A percentile compares a stretch with the other conserved stretches of the same genome.
Evolutionary conservation across 2,329 filamentous ascomycete species (phyloP).

Genomic region (Aspergillus nomiae): DNA sequence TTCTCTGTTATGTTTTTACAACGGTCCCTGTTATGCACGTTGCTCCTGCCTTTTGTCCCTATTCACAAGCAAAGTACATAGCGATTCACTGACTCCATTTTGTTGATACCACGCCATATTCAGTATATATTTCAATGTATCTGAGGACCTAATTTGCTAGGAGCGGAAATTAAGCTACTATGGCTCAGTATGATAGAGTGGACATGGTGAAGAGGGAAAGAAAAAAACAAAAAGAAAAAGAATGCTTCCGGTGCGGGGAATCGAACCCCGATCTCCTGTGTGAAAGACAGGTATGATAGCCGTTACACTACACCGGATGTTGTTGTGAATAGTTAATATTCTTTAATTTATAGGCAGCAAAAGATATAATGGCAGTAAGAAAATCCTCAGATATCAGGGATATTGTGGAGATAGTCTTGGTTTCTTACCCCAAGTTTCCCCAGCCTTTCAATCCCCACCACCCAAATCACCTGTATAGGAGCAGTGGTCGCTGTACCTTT

Average conservation of each 20-base stretch:
- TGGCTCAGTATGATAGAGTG: neutral
- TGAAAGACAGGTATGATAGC: conserved; percentile 19
- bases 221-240: neutral
- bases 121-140: neutral
- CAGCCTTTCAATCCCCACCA: neutral
- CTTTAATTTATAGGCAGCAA: neutral
- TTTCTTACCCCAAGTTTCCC: neutral
- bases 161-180: neutral
- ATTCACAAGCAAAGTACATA: neutral
- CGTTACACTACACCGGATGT: conserved; percentile 16
- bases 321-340: neutral
- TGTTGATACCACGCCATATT: neutral
- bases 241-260: conserved; percentile 15
- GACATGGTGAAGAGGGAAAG: neutral
- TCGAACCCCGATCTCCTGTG: conserved; percentile 18
- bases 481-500: neutral
- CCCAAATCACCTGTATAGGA: neutral
- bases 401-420: neutral
- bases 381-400: neutral
- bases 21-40: neutral
- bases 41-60: neutral
- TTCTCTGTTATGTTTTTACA: neutral
- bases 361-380: too few relatives aligned
- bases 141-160: too few relatives aligned
- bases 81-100: neutral